Base-by-base conservation (phyloP, 2,329 filamentous ascomycete species). In the Fusarium continuum region DNA sequence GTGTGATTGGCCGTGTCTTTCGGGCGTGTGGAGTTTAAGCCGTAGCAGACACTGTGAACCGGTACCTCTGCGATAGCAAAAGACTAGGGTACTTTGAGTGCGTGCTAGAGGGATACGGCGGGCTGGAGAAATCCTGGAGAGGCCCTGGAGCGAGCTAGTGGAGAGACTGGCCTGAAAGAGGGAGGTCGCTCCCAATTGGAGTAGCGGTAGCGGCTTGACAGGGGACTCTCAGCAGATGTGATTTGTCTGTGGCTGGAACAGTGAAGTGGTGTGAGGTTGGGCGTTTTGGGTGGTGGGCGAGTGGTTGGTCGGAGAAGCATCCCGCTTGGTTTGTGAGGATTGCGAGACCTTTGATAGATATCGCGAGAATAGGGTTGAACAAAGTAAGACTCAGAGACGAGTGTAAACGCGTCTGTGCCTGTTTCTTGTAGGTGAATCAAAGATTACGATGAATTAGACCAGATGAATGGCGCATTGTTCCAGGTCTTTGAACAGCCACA, bases 1-100 rank as follows among this genome's bases (percentile, higher is more conserved):
- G n/a, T 11, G 22, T 64, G 47, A 67, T 60, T 67, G 55, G 64
- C 2, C 14, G 26, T 29, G 5, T 26, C 4, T 5, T 19, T 36
- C n/a, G 16, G 34, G 35, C n/a, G 32, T 32, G 50, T 59, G 51
- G 64, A 11, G 26, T 40, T 8, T 9, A 39, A 39, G 45, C 66
- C 67, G 69, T 67, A 45, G 44, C 48, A 41, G 44, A 35, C 68
- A 70, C 68, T 70, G 68, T 70, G 68, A 62, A 44, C 45, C 47
- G 65, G 68, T 68, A 71, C 68, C 62, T 71, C 36, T 59, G 20
- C 10, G 25, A 41, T 25, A 22, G 26, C 38, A 44, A 40, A n/a
- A 13, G 20, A 22, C 23, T 26, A 31, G 51, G 36, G 26, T 17
- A 19, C 41, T 61, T 41, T 36, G 39, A 43, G 44, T 23, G 25